Percentiles rank a stretch among this genome's conserved stretches.
Evolutionary conservation across 2,329 filamentous ascomycete genomes (phyloP).

Genomic region (Cladorrhinum sp.): DNA sequence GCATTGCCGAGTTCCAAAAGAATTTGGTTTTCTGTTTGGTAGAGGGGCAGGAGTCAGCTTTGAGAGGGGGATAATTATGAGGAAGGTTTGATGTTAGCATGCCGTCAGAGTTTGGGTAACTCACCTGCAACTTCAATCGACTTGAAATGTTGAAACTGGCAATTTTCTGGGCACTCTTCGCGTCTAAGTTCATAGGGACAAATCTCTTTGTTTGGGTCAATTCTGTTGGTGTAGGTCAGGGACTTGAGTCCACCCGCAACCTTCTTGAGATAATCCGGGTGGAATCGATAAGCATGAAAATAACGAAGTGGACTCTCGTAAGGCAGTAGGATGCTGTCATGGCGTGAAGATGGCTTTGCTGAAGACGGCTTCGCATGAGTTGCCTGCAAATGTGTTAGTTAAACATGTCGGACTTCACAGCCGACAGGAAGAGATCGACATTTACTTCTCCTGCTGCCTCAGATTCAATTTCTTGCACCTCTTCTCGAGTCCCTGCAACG

Average conservation of each 20-base stretch:
- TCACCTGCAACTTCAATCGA: slow-evolving; percentile 71
- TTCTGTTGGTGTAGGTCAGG: slow-evolving; percentile 88
- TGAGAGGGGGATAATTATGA: slow-evolving; percentile 39
- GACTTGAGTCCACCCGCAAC: slow-evolving; percentile 79
- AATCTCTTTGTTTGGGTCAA: slow-evolving; percentile 69
- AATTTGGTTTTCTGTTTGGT: slow-evolving; percentile 64
- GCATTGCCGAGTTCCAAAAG: slow-evolving; percentile 68
- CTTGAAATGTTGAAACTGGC: slow-evolving; percentile 76
- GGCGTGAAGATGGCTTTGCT: slow-evolving; percentile 10
- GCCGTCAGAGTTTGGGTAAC: slow-evolving; percentile 39
- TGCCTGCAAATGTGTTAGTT: slow-evolving; percentile 27
- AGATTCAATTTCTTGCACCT: slow-evolving; percentile 29
- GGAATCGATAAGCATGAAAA: slow-evolving; percentile 88
- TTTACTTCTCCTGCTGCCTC: slow-evolving; percentile 44
- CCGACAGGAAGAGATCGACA: slow-evolving; percentile 30
- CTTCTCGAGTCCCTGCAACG: slow-evolving; percentile 25
- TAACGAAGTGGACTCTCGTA: slow-evolving; percentile 81
- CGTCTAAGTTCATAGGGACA: slow-evolving; percentile 74
- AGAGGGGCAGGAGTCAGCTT: slow-evolving; percentile 45
- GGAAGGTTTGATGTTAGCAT: slow-evolving; percentile 32
- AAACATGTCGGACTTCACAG: neutral
- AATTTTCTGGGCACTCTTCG: slow-evolving; percentile 64
- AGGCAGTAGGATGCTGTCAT: slow-evolving; percentile 41
- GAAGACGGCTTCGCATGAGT: slow-evolving; percentile 5
- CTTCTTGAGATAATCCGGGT: slow-evolving; percentile 68